phyloP scores from a whole-genome alignment of 208 protist genomes.

The Trypanosoma conorhini region DNA sequence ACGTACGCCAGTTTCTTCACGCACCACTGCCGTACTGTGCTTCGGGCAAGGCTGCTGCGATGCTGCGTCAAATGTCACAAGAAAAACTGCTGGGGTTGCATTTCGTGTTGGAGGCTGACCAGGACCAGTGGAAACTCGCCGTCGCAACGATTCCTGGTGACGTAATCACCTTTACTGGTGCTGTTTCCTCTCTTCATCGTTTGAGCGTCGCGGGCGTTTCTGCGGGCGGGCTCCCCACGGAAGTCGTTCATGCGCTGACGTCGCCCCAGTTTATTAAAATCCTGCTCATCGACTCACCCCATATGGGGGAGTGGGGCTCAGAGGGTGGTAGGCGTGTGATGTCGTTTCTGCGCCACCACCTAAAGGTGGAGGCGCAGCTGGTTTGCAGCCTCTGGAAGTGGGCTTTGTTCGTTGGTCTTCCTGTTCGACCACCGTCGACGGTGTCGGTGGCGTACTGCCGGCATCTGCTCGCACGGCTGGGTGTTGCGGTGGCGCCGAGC shows the following conservation, averaged over 20 bases:
- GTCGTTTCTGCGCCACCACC: slow-evolving; percentile 6
- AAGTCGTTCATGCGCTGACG: slow-evolving; percentile 12
- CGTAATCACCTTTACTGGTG: slow-evolving; percentile 8
- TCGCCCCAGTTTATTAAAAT: slow-evolving; percentile 23
- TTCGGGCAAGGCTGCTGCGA: background rate
- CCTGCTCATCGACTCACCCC: slow-evolving; percentile 3
- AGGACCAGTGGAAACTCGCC: slow-evolving; percentile 15
- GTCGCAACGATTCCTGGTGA: slow-evolving; percentile 15
- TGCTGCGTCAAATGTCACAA: slow-evolving; percentile 8
- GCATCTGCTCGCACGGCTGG: slow-evolving; percentile 11
- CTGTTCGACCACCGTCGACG: background rate
- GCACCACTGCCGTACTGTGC: slow-evolving; percentile 14
- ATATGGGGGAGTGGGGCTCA: background rate
- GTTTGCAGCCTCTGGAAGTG: slow-evolving; percentile 28
- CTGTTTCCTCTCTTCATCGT: slow-evolving; percentile 12
- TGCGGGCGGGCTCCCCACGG: slow-evolving; percentile 7
- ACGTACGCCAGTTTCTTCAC: slow-evolving; percentile 1
- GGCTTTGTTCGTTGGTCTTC: slow-evolving; percentile 30
- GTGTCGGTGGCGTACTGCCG: slow-evolving; percentile 2
- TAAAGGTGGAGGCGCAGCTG: slow-evolving; percentile 14
- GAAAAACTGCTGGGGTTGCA: slow-evolving; percentile 11
- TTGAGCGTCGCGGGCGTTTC: slow-evolving; percentile 4
- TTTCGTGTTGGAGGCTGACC: slow-evolving; percentile 1
- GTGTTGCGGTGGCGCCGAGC: background rate
- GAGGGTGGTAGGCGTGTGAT: background rate